Evolutionary conservation across 345 rosid genomes (phyloP).

Genomic region (Rhodamnia rubescens): DNA sequence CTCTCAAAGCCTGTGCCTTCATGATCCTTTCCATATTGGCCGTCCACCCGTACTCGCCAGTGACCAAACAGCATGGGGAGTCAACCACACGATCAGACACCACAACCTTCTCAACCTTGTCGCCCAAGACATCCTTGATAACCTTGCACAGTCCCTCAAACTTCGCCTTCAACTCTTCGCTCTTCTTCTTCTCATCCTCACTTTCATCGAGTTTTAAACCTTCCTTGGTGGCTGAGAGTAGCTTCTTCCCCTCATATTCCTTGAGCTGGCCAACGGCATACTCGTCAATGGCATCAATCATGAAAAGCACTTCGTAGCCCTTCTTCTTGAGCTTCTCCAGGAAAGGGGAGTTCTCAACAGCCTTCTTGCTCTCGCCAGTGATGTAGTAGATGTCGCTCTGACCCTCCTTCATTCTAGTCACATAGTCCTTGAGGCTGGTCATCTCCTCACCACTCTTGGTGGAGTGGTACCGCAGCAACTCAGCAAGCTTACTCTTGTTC

Average conservation of each 20-base stretch:
- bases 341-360: slow-evolving; percentile 93
- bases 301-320: slow-evolving; percentile 71
- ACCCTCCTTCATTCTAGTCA: slow-evolving; percentile 93
- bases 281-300: slow-evolving; percentile 91
- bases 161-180: slow-evolving; percentile 49
- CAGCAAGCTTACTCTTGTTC: slow-evolving; percentile 72
- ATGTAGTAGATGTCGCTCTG: slow-evolving; percentile 73
- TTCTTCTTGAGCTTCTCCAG: slow-evolving; percentile 87
- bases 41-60: slow-evolving; percentile 80
- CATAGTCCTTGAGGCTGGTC: slow-evolving; percentile 87
- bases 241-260: slow-evolving; percentile 84
- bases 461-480: slow-evolving; percentile 74
- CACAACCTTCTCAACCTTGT: slow-evolving; percentile 70
- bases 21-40: slow-evolving; percentile 94
- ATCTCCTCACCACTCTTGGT: slow-evolving; percentile 89
- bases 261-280: slow-evolving; percentile 76
- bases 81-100: slow-evolving; percentile 84
- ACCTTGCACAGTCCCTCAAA: slow-evolving; percentile 89
- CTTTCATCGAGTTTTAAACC: slow-evolving; percentile 67
- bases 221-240: slow-evolving; percentile 83
- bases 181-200: slow-evolving; percentile 72
- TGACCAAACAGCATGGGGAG: slow-evolving; percentile 83
- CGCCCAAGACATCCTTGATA: slow-evolving; percentile 71
- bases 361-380: slow-evolving; percentile 91
- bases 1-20: slow-evolving; percentile 86